Percentiles rank a stretch among this genome's conserved stretches.
Conservation (phyloP, 768 basidiomycete genomes). For the Mycena olivaceomarginata region DNA sequence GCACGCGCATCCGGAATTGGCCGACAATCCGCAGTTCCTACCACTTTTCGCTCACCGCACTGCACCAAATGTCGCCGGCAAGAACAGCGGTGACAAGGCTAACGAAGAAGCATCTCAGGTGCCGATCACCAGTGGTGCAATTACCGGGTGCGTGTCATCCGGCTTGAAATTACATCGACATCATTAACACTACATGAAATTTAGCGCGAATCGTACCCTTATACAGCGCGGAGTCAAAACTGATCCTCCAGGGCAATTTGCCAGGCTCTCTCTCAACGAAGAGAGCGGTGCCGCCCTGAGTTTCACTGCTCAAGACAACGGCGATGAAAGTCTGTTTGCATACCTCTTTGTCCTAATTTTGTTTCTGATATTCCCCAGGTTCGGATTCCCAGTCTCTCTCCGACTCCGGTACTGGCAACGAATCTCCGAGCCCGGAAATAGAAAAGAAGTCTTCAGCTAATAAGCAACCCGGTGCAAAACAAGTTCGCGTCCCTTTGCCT, state of each 20-base stretch:
- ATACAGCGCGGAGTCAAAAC: neutral
- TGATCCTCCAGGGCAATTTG: neutral
- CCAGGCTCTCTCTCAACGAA: neutral
- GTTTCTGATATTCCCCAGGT: no score
- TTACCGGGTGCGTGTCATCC: neutral
- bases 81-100: no score
- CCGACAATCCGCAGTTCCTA: neutral
- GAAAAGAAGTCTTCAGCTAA: no score
- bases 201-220: conserved; percentile 13
- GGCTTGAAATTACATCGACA: neutral
- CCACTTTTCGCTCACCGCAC: neutral
- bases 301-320: no score
- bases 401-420: no score
- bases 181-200: neutral
- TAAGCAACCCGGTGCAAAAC: neutral
- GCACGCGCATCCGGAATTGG: neutral
- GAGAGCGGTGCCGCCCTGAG: neutral
- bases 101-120: neutral
- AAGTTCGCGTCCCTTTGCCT: neutral
- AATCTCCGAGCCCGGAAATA: no score
- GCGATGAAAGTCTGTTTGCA: no score
- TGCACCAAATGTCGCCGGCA: neutral
- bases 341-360: no score
- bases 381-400: no score
- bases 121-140: neutral